Evolutionary conservation across 2,329 filamentous ascomycete genomes (phyloP).

Genomic region (Rutstroemia sp.): DNA sequence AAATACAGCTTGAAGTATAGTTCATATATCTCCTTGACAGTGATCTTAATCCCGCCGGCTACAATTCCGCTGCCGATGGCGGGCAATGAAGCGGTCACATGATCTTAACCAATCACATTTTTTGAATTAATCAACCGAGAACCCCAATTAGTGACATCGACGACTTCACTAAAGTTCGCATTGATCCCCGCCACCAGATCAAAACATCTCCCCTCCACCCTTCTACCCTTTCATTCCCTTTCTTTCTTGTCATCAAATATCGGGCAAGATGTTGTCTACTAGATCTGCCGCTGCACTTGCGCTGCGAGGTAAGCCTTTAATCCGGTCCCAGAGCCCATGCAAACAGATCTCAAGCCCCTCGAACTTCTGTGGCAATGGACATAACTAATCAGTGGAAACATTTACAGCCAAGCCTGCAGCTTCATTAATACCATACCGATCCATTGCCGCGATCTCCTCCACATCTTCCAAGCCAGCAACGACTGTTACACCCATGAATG

Average conservation of each 20-base stretch:
- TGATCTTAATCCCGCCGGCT: neutral
- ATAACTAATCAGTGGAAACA: neutral
- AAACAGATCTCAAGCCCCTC: constrained; percentile 14
- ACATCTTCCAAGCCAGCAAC: constrained; percentile 57
- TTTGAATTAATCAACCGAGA: constrained; percentile 10
- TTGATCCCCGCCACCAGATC: constrained; percentile 5
- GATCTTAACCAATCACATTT: constrained; percentile 6
- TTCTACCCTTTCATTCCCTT: constrained; percentile 15
- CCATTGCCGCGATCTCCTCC: constrained; percentile 57
- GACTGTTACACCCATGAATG: constrained; percentile 45
- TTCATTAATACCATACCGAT: constrained; percentile 56
- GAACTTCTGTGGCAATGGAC: neutral
- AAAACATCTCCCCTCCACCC: constrained; percentile 14
- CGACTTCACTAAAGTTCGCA: constrained; percentile 1
- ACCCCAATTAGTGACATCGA: constrained; percentile 6
- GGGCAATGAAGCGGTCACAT: neutral
- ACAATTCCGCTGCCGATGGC: neutral
- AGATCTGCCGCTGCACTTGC: constrained; percentile 36
- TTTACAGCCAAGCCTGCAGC: constrained; percentile 56
- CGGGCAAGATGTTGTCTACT: constrained; percentile 34
- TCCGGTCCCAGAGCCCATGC: neutral
- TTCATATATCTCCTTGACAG: neutral
- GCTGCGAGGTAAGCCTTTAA: constrained; percentile 18
- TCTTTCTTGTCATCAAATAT: constrained; percentile 17
- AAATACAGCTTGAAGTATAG: neutral